Evolutionary conservation across 148 eudicot species (phyloP), one percentile per base, ranked within the genome.

Genomic region (Polygonum maritimum): DNA sequence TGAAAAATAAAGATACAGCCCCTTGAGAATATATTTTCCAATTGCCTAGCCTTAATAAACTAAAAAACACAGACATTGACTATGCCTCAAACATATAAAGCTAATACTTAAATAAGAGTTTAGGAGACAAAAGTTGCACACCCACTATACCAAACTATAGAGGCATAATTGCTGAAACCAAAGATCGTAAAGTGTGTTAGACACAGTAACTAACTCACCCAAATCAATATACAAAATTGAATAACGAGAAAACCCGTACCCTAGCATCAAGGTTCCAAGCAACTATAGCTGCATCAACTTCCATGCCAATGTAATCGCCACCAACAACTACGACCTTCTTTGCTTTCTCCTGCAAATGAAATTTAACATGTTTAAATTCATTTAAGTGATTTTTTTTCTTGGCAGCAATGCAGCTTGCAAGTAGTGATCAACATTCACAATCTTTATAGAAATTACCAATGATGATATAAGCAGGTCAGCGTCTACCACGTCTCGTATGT

Each of bases 221-320:
- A 36, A 67, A 21, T 5, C 44, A 5, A 5, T 15, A 67, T 36
- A 13, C 21, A 12, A 55, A 63, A 35, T 65, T 14, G 15, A 67
- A 67, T 16, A 36, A 5, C 36, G 2, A 41, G 15, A 26, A 74
- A n/a, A 78, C 47, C 45, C 89, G 79, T 83, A 95, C 99, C 71
- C 94, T 92, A 19, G 99, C 92, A 81, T 95, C 99, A 73, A 89
- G 91, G 76, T 91, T 92, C 99, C 99, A 95, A 26, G 86, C 97
- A 73, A 85, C 91, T 76, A 97, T 84, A 21, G 99, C 97, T 55
- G 99, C 99, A 75, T 97, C 97, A 84, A 92, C 91, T 86, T 95
- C 99, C 99, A 95, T 95, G 80, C 99, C 99, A 78, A 95, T 92
- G 78, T 95, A 95, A 73, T 97, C 99, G 83, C 98, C 99, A 80